Evolutionary conservation across 352 stramenopile species (phyloP), one percentile per base, ranked within the genome.

Genomic region (Pythium aphanidermatum): DNA sequence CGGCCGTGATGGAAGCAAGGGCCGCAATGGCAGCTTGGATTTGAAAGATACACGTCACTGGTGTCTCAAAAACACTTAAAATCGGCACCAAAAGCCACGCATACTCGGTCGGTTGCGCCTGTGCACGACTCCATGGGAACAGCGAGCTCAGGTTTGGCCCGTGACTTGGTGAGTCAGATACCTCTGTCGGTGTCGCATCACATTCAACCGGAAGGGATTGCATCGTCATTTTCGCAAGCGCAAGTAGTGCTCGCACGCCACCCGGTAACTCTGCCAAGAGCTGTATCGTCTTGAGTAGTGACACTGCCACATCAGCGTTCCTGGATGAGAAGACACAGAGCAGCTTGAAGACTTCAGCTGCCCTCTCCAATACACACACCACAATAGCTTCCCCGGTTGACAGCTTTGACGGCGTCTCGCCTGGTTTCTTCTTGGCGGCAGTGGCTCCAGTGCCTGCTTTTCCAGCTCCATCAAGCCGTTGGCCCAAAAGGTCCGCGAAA

Each of bases 11-110:
- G 2, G 63, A 41, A 5, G 42, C 23, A 2, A 78, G 43, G 0
- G 58, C 60, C 13, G 33, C 46, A 10, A 78, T 31, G 12, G 67
- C 67, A 36, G 70, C 70, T 55, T 78, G 55, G 27, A 82, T 59
- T 46, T 82, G 60, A 8, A 43, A 59, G 32, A 82, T 78, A 4
- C 57, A 70, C 6, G 70, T 74, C 11, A 49, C 21, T 0, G 51
- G 43, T 9, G 56, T 59, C 38, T 70, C 55, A 9, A 82, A 62
- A 0, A 82, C 64, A 1, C 45, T 52, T 14, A 78, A 28, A 16
- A 82, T 37, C 0, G 70, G 70, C 2, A 51, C n/a, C 0, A 82
- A 39, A 2, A 82, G 37, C 4, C 36, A 16, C 0, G 51, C 35
- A 28, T 74, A 54, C 30, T 71, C 64, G 29, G 44, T 65, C 41